These are phyloP conservation scores for Macrolepiota dolichaula DNA, from an alignment of 768 basidiomycete genomes.

Conservation along the genomic window DNA sequence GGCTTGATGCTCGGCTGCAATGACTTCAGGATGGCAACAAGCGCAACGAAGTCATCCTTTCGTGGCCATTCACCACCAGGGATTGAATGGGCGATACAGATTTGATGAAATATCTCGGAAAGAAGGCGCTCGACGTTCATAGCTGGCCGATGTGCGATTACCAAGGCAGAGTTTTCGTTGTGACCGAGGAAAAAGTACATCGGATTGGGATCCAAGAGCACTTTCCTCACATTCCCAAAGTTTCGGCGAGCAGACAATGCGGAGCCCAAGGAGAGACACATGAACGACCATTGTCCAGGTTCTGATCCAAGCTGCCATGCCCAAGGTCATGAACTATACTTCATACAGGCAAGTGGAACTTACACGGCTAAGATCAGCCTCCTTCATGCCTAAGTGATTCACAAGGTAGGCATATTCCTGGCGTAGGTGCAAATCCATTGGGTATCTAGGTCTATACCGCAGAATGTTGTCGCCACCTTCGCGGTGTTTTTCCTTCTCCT, in stretches of 20 bases:
- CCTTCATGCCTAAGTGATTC: neutral
- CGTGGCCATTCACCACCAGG: neutral
- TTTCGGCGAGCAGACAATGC: neutral
- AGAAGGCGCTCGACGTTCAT: neutral
- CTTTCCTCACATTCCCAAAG: neutral
- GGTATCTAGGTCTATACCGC: neutral
- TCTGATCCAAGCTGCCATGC: neutral
- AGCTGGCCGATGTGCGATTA: neutral
- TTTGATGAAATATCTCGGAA: neutral
- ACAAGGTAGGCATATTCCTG: neutral
- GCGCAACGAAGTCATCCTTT: neutral
- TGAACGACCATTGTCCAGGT: neutral
- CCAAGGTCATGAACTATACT: neutral
- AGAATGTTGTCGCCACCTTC: neutral
- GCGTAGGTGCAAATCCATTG: neutral
- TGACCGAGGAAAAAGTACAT: neutral
- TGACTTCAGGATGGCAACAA: neutral
- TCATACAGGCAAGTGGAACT: neutral
- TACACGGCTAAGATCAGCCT: neutral
- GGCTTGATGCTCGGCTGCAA: neutral
- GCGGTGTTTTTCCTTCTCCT: neutral
- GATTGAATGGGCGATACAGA: neutral
- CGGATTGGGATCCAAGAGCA: neutral
- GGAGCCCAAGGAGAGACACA: neutral
- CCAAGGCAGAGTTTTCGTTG: neutral